Conservation (phyloP, 2,329 filamentous ascomycete genomes). For the Pseudonectria buxi region DNA sequence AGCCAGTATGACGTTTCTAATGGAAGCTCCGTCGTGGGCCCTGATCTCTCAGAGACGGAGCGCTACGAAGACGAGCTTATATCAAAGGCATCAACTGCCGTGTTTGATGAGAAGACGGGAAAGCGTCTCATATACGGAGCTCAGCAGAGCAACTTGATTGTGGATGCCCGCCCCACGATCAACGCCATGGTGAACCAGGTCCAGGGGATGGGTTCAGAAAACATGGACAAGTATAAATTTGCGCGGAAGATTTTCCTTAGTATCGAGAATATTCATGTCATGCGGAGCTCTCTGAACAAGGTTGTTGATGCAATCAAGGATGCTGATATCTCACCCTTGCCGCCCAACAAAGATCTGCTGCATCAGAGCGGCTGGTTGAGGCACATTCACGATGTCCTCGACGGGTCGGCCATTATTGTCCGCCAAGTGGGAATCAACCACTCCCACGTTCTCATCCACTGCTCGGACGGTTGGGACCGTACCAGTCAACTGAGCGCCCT, state of each 20-base stretch:
- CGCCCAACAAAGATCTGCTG: slow-evolving; percentile 74
- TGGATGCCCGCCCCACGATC: slow-evolving; percentile 88
- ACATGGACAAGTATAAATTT: slow-evolving; percentile 95
- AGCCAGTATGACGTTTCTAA: slow-evolving; percentile 46
- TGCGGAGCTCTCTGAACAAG: slow-evolving; percentile 83
- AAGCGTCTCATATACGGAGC: slow-evolving; percentile 75
- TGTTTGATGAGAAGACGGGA: slow-evolving; percentile 52
- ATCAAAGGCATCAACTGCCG: slow-evolving; percentile 24
- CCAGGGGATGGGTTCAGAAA: slow-evolving; percentile 87
- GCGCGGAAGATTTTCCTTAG: slow-evolving; percentile 87
- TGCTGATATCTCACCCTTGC: slow-evolving; percentile 75
- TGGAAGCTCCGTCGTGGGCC: slow-evolving; percentile 29
- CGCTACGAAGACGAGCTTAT: slow-evolving; percentile 63
- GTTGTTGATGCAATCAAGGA: slow-evolving; percentile 89
- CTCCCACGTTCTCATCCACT: slow-evolving; percentile 93
- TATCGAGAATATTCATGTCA: slow-evolving; percentile 98
- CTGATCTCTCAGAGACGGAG: slow-evolving; percentile 56
- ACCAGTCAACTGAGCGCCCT: slow-evolving; percentile 91
- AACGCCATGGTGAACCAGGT: slow-evolving; percentile 95
- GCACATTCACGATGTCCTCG: slow-evolving; percentile 77
- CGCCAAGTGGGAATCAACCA: slow-evolving; percentile 85
- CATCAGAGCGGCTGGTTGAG: slow-evolving; percentile 84
- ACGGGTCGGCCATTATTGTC: slow-evolving; percentile 78
- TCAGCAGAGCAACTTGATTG: slow-evolving; percentile 88
- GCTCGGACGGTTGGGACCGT: slow-evolving; percentile 96